phyloP scores from a whole-genome alignment of 345 rosid genomes.

The Trapa bicornis region DNA sequence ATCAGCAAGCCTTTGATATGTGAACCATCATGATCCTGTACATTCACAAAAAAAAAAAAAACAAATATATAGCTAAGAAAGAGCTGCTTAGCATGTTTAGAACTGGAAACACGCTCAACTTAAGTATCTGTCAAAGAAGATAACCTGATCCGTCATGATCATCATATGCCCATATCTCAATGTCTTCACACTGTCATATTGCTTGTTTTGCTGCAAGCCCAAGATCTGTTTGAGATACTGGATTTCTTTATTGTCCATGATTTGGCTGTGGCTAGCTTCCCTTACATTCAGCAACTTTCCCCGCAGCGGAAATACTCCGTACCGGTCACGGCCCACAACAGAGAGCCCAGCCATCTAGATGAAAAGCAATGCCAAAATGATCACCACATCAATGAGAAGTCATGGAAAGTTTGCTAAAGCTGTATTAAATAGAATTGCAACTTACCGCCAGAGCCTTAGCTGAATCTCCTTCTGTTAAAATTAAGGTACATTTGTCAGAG shows the following conservation, averaged over 20 bases:
- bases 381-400: background rate
- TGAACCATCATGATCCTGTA: constrained; percentile 95
- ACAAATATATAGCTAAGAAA: background rate
- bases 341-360: constrained; percentile 69
- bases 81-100: background rate
- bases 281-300: constrained; percentile 92
- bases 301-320: constrained; percentile 86
- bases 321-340: constrained; percentile 47
- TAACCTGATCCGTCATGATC: constrained; percentile 99
- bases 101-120: background rate
- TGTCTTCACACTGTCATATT: constrained; percentile 60
- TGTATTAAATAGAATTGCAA: constrained; percentile 1
- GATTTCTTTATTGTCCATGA: constrained; percentile 78
- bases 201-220: constrained; percentile 74
- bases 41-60: constrained; percentile 9
- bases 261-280: constrained; percentile 77
- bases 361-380: constrained; percentile 3
- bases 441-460: constrained; percentile 95
- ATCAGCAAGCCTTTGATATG: constrained; percentile 93
- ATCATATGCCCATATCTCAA: constrained; percentile 95
- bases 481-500: constrained; percentile 69
- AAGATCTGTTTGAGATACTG: constrained; percentile 82
- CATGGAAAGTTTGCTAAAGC: background rate
- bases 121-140: background rate
- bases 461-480: constrained; percentile 98